These are phyloP conservation scores for Coniochaeta sp. DNA, from an alignment of 2,329 filamentous ascomycete genomes.

Conservation along the genomic window DNA sequence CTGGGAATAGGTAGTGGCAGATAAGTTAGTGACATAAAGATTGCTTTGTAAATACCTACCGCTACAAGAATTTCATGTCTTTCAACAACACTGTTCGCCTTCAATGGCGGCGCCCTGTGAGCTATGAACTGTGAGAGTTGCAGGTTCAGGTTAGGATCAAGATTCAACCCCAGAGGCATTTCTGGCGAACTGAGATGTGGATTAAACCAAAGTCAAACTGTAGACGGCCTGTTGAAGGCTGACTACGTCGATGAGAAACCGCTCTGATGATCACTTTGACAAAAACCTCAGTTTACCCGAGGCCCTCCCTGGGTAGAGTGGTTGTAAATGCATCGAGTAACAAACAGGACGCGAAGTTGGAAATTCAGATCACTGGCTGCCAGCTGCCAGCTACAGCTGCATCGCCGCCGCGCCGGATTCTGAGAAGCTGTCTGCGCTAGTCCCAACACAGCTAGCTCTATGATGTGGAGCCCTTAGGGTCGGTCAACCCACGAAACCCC, in stretches of 20 bases:
- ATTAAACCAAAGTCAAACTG: no score
- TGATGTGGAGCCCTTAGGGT: slow-evolving; percentile 1
- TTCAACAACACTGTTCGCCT: not conserved
- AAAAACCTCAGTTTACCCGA: no score
- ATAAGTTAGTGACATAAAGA: not conserved
- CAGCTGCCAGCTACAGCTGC: not conserved
- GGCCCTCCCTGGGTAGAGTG: no score
- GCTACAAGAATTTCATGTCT: not conserved
- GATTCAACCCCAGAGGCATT: not conserved
- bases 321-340: no score
- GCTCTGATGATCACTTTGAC: no score
- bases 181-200: no score
- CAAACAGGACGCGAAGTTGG: no score
- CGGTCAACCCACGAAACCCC: slow-evolving; percentile 14
- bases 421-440: not conserved
- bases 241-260: no score
- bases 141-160: not conserved
- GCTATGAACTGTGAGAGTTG: not conserved
- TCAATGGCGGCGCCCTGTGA: not conserved
- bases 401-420: no score
- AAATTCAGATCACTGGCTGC: no score
- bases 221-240: no score
- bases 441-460: not conserved
- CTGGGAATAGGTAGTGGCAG: slow-evolving; percentile 16
- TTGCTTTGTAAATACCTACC: not conserved